Conservation (phyloP, 306 rosid species). For the Fagus crenata region DNA sequence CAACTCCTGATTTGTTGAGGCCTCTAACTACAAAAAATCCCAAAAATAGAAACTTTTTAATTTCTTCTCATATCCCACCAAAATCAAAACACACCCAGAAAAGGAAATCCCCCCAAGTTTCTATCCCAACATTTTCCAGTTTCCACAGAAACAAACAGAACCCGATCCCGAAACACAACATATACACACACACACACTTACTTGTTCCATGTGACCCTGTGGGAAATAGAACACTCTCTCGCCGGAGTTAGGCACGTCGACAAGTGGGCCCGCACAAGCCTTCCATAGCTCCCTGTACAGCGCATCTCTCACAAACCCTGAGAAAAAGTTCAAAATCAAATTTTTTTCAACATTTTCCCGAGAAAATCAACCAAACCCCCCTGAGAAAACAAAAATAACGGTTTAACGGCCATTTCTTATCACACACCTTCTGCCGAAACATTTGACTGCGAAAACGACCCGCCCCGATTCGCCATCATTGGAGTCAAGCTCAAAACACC, state of each 20-base stretch:
- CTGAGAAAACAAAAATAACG: not conserved
- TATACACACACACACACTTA: constrained; percentile 24
- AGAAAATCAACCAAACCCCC: not conserved
- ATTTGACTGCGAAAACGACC: constrained; percentile 46
- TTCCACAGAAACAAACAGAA: constrained; percentile 1
- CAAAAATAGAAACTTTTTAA: constrained; percentile 1
- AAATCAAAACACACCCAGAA: constrained; percentile 5
- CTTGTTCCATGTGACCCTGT: constrained; percentile 98
- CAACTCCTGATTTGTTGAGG: constrained; percentile 79
- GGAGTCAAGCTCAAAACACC: constrained; percentile 41
- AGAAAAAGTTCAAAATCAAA: not conserved
- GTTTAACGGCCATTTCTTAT: constrained; percentile 15
- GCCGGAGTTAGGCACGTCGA: constrained; percentile 60
- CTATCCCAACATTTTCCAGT: not conserved
- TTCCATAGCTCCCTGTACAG: constrained; percentile 75
- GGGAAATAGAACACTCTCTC: constrained; percentile 86
- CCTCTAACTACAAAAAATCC: constrained; percentile 61
- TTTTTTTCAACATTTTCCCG: not conserved
- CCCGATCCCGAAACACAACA: constrained; percentile 22
- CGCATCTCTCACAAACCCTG: constrained; percentile 46
- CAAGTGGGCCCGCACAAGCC: constrained; percentile 86
- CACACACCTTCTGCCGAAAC: constrained; percentile 51
- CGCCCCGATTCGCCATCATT: constrained; percentile 68
- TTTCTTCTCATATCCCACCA: constrained; percentile 3
- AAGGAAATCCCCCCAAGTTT: not conserved